Evolutionary conservation across 352 stramenopile species (phyloP).

Genomic region (Halophytophthora batemanensis): DNA sequence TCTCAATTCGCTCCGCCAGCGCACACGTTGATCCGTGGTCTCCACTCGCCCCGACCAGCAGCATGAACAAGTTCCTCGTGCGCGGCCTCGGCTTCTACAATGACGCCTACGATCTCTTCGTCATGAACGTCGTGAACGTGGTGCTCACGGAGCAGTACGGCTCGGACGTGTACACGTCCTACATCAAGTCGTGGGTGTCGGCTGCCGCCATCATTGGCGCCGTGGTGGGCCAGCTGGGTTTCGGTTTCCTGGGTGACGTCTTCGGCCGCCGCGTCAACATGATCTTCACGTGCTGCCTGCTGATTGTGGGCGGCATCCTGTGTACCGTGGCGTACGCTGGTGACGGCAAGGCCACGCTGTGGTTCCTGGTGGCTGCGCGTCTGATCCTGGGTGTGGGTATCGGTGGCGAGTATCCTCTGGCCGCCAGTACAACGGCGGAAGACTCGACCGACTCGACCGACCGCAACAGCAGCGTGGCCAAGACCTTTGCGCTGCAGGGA

Average conservation of each 20-base stretch:
- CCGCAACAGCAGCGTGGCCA: constrained; percentile 47
- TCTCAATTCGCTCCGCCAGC: no score
- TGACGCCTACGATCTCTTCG: constrained; percentile 77
- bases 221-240: constrained; percentile 54
- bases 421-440: constrained; percentile 46
- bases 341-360: constrained; percentile 36
- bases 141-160: constrained; percentile 75
- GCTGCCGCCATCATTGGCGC: constrained; percentile 54
- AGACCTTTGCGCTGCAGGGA: constrained; percentile 65
- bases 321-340: constrained; percentile 55
- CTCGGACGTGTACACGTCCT: constrained; percentile 54
- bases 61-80: constrained; percentile 66
- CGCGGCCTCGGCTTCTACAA: constrained; percentile 78
- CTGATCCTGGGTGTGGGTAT: constrained; percentile 67
- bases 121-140: constrained; percentile 82
- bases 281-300: constrained; percentile 58
- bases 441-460: constrained; percentile 42
- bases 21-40: no score
- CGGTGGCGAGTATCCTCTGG: constrained; percentile 48
- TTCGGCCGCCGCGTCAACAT: constrained; percentile 67
- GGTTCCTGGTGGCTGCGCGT: constrained; percentile 57
- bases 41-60: no score
- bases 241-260: constrained; percentile 57
- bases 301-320: constrained; percentile 65
- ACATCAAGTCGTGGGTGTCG: constrained; percentile 60